Base-by-base conservation (phyloP, 192 early-diverging fungal genomes). In the Backusella luteola region DNA sequence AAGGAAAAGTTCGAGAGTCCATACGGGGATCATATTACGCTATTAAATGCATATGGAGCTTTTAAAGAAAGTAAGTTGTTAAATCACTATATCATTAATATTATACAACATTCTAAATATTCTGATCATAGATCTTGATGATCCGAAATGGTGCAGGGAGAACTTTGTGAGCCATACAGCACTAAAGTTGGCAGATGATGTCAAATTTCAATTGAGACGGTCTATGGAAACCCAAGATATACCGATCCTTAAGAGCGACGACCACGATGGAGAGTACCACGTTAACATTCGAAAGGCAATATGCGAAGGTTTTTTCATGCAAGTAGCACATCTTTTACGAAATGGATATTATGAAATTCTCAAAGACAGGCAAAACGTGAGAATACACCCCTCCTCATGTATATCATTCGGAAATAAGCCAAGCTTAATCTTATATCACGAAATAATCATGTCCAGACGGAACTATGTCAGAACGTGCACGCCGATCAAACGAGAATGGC, bases 361-460 rank as follows among this genome's bases (percentile, higher is more conserved):
- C 73, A 99, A 98, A 89, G 97, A 99, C 83, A 95, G 98, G 80
- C 97, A 98, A 86, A 52, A 93, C 23, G 98, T 99, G 6, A 91
- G 91, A 59, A 87, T 99, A 39, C 97, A 99, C 78, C 97, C 97
- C 29, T 97, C 96, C 23, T 89, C 91, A 76, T 19, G 19, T 0
- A n/a, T 49, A 4, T 19, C 19, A 19, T 84, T 99, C 36, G 90
- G 89, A 69, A 90, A 92, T 71, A 96, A 95, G 73, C 94, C 96
- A 17, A 95, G 98, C 82, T 99, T 97, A 97, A 94, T 99, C 2
- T 83, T 98, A 38, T 99, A 99, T 86, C 96, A 99, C 76, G 98
- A 99, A 84, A 98, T 97, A 90, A 97, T 98, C 19, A 81, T 99
- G 63, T 99, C 98, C 12, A 91, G 90, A 41, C 91, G 94, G 63